Evolutionary conservation across 1,284 basidiomycete species (phyloP).

Genomic region (Cutaneotrichosporon sp.): DNA sequence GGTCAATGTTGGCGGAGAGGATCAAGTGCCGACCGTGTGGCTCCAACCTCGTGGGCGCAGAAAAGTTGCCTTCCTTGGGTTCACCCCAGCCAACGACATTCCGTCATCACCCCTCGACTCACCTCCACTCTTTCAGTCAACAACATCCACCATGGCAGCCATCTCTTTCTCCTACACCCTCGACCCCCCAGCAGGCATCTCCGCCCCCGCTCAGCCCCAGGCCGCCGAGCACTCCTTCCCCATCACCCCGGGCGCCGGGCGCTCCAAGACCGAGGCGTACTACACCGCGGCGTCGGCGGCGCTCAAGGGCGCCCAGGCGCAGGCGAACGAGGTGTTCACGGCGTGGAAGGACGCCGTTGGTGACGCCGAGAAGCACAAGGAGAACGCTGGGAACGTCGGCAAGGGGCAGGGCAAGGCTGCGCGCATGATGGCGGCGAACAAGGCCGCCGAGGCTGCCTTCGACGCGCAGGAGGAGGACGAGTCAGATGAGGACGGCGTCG

Average conservation of each 20-base stretch:
- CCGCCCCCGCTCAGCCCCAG: conserved; percentile 8
- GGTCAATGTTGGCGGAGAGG: background rate
- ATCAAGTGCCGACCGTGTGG: conserved; percentile 6
- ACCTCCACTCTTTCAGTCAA: background rate
- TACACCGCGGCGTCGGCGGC: conserved; percentile 27
- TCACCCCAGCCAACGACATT: background rate
- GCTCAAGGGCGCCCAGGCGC: conserved; percentile 27
- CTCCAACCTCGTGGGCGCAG: background rate
- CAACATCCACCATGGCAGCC: conserved; percentile 12
- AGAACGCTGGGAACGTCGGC: conserved; percentile 31
- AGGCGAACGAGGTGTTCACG: conserved; percentile 34
- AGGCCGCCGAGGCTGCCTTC: conserved; percentile 13
- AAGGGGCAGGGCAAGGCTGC: conserved; percentile 36
- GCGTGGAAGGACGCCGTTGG: conserved; percentile 44
- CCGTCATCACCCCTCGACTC: conserved; percentile 4
- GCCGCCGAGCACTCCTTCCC: conserved; percentile 2
- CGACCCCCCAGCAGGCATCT: conserved; percentile 23
- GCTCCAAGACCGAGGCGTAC: conserved; percentile 27
- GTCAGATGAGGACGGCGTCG: conserved; percentile 17
- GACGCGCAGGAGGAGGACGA: conserved; percentile 18
- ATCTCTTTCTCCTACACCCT: conserved; percentile 29
- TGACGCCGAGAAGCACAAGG: conserved; percentile 39
- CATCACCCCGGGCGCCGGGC: conserved; percentile 6
- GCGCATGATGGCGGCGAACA: conserved; percentile 32
- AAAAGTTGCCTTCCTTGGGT: conserved; percentile 6